Evolutionary conservation across 176 grass and related monocot species (phyloP), one percentile per base, ranked within the genome.

Genomic region (Oryza australiensis): DNA sequence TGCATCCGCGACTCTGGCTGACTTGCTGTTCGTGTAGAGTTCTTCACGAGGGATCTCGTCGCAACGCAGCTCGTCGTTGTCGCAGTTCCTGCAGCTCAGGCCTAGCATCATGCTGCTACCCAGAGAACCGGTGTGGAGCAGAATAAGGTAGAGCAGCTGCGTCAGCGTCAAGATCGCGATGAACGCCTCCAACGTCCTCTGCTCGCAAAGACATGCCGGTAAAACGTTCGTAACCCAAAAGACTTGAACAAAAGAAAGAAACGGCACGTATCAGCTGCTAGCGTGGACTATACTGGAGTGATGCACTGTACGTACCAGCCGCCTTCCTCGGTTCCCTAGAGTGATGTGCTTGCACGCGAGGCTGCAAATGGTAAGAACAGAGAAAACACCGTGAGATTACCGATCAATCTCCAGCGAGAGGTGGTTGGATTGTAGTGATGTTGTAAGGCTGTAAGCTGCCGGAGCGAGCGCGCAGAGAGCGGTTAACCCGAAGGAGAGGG

Each of bases 181-280:
- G 62, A 64, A 64, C 62, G 62, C 62, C 62, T 64, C 62, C 62
- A 64, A 6, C 26, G 62, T 64, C 62, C 26, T 64, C 62, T 64
- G 62, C 12, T 30, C 1, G 26, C 62, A 13, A 64, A 15, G 53
- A 9, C 53, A 57, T 57, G 7, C 20, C 53, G 20, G 7, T 57
- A 3, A 3, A 28, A 64, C 62, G 11, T 35, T 35, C 6, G 38
- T 26, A 26, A 62, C 13, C 59, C 2, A 26, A 9, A 23, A 12
- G 24, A 12, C 59, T 4, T 1, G 24, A 26, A 12, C 59, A 27
- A 12, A 29, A 11, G 2, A 64, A 29, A 5, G 5, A 64, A 23
- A 64, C 12, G 26, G 12, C 62, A 6, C 46, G 46, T 16, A 49
- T 1, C 46, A 49, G 46, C 0, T 49, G 46, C 3, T 0, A 49